A percentile compares a stretch with the other conserved stretches of the same genome.
These are phyloP conservation scores for Blastobotrys mokoenaii DNA, from an alignment of 805 yeast species.

Conservation along the genomic window DNA sequence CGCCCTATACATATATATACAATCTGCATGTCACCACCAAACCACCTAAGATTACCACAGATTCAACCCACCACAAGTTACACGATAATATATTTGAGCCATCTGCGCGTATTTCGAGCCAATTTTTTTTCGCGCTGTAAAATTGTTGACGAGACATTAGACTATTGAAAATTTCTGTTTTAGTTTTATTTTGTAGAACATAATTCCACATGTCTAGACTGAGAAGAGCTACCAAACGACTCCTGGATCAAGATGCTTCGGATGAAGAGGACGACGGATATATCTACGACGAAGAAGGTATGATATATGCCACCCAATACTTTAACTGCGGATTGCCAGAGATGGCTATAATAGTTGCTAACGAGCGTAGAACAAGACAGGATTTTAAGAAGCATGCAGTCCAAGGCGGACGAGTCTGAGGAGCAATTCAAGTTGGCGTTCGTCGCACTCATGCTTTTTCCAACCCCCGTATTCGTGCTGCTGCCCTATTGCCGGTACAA, in stretches of 20 bases:
- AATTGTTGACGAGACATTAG: too few species aligned
- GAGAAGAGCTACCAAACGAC: constrained; percentile 14
- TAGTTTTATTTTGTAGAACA: too few species aligned
- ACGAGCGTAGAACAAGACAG: constrained; percentile 26
- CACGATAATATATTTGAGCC: too few species aligned
- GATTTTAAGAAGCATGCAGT: constrained; percentile 18
- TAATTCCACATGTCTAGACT: constrained; percentile 17
- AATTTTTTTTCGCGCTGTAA: too few species aligned
- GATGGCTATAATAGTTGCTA: too few species aligned
- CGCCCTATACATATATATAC: neutral
- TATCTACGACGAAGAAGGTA: constrained; percentile 16
- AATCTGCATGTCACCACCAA: neutral
- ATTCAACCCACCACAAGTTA: too few species aligned
- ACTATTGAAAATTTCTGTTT: too few species aligned
- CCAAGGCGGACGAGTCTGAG: constrained; percentile 19
- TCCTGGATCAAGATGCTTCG: constrained; percentile 8
- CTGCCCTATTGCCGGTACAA: constrained; percentile 22
- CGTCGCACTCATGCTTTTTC: constrained; percentile 21
- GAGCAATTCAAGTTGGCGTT: constrained; percentile 19
- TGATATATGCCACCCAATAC: neutral
- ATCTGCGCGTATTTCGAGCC: too few species aligned
- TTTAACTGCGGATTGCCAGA: too few species aligned
- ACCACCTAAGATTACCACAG: too few species aligned
- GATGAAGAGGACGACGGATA: constrained; percentile 11
- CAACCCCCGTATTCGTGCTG: constrained; percentile 26